A percentile compares a stretch with the other conserved stretches of the same genome.
These are phyloP conservation scores for Coemansia sp. DNA, from an alignment of 192 early-diverging fungal genomes.

Conservation along the genomic window DNA sequence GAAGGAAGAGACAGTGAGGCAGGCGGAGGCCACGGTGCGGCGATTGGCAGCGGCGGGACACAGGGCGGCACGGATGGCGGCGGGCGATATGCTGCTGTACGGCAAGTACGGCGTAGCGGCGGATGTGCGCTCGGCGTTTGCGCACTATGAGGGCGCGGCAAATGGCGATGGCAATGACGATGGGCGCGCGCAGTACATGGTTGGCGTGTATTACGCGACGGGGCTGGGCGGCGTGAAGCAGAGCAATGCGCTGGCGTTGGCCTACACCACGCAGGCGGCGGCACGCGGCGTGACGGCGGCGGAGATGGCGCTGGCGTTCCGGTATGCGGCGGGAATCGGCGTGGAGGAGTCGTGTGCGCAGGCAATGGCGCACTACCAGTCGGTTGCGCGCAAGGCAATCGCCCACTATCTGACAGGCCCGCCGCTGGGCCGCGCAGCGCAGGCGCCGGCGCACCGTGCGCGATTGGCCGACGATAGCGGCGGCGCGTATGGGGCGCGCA, in stretches of 20 bases:
- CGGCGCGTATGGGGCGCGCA: slow-evolving; percentile 84
- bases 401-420: slow-evolving; percentile 70
- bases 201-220: slow-evolving; percentile 90
- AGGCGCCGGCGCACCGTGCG: slow-evolving; percentile 64
- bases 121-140: slow-evolving; percentile 63
- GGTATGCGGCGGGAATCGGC: slow-evolving; percentile 78
- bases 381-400: slow-evolving; percentile 77
- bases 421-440: slow-evolving; percentile 69
- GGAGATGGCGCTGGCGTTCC: slow-evolving; percentile 84
- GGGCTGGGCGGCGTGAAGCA: slow-evolving; percentile 67
- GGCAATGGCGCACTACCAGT: slow-evolving; percentile 74
- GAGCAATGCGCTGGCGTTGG: slow-evolving; percentile 55
- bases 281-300: slow-evolving; percentile 70
- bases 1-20: background rate
- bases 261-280: slow-evolving; percentile 85
- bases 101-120: slow-evolving; percentile 60
- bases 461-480: slow-evolving; percentile 76
- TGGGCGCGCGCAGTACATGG: slow-evolving; percentile 81
- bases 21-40: slow-evolving; percentile 14
- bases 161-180: slow-evolving; percentile 69
- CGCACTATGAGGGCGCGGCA: slow-evolving; percentile 55
- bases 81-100: slow-evolving; percentile 77
- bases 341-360: slow-evolving; percentile 75
- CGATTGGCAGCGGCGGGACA: slow-evolving; percentile 27
- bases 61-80: slow-evolving; percentile 61